Base-by-base conservation (phyloP, 768 basidiomycete species). In the Udeniomyces megalosporus region DNA sequence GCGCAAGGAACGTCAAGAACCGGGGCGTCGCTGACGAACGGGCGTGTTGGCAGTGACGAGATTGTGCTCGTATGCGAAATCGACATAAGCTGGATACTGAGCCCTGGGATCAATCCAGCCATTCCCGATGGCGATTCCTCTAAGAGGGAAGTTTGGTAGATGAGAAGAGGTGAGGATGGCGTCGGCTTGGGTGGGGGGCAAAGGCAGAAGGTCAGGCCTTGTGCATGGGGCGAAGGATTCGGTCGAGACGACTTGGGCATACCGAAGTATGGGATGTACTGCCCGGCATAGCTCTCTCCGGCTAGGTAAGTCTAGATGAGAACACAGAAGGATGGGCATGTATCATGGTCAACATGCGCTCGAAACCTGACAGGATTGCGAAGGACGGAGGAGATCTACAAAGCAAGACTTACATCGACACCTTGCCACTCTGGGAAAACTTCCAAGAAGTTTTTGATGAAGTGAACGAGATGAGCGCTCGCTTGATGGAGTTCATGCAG, bases 291-390 rank as follows among this genome's bases (percentile, higher is more conserved):
- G 65, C 88, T 91, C 77, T 99, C 95, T 63, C 95, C 95, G 0
- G 86, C 87, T 4, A 99, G 75, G 73, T 92, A 99, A 6, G 92
- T 95, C 92, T 97, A n/a, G n/a, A n/a, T n/a, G n/a, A n/a, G n/a
- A n/a, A n/a, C n/a, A n/a, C n/a, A n/a, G n/a, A n/a, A n/a, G n/a
- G n/a, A n/a, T n/a, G n/a, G n/a, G n/a, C 10, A 42, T 17, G 38
- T 42, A 8, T 42, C 38, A 42, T 8, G 10, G 17, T 42, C 38
- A 8, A 42, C 38, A 31, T n/a, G 4, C 8, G 28, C 3, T 31
- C 17, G 29, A 28, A 2, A 6, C 15, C n/a, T n/a, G n/a, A n/a
- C n/a, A n/a, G n/a, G n/a, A n/a, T n/a, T n/a, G n/a, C n/a, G n/a
- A n/a, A n/a, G n/a, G n/a, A n/a, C n/a, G n/a, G n/a, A n/a, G n/a